Evolutionary conservation across 2,329 filamentous ascomycete species (phyloP).

Genomic region (Fusarium stilboides): DNA sequence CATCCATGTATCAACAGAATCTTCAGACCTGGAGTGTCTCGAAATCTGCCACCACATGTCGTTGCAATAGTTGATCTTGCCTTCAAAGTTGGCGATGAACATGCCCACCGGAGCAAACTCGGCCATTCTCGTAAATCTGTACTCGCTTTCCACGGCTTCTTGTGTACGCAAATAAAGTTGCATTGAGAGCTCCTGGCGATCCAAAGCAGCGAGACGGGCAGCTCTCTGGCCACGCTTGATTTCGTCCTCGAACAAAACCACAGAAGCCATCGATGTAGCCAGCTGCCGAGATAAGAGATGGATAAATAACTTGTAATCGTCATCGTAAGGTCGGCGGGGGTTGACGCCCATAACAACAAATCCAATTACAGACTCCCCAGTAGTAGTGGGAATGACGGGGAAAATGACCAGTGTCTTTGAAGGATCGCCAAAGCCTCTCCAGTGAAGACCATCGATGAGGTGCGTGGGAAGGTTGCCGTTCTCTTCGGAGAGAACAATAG

Average conservation of each 20-base stretch:
- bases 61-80: constrained; percentile 84
- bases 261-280: constrained; percentile 84
- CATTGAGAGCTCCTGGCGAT: constrained; percentile 83
- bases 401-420: constrained; percentile 81
- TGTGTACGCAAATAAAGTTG: constrained; percentile 77
- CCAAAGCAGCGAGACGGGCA: constrained; percentile 80
- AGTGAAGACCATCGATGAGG: constrained; percentile 77
- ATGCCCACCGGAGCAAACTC: constrained; percentile 88
- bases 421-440: constrained; percentile 79
- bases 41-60: constrained; percentile 84
- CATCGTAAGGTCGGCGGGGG: constrained; percentile 82
- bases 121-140: constrained; percentile 86
- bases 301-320: constrained; percentile 84
- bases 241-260: constrained; percentile 87
- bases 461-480: constrained; percentile 75
- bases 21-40: constrained; percentile 71
- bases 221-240: constrained; percentile 81
- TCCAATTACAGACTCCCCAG: constrained; percentile 79
- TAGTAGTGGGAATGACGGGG: constrained; percentile 81
- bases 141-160: constrained; percentile 77
- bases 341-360: constrained; percentile 87
- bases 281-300: constrained; percentile 82
- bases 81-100: constrained; percentile 83
- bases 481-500: constrained; percentile 77
- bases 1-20: constrained; percentile 78